Evolutionary conservation across 768 basidiomycete species (phyloP), one percentile per base, ranked within the genome.

Genomic region (Boletales sp.): DNA sequence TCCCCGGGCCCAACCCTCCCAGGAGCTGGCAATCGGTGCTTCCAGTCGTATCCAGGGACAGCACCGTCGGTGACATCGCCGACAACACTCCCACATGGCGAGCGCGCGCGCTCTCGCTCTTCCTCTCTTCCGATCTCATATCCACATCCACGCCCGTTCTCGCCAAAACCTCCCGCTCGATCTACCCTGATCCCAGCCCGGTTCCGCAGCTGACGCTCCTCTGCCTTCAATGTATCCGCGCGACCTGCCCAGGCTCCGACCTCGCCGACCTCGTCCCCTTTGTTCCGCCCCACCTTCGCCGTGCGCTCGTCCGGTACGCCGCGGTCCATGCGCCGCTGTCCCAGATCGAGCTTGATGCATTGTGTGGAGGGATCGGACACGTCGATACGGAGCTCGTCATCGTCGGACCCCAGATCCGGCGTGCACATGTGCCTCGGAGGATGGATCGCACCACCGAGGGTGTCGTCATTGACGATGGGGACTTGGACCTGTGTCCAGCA

Each of bases 341-440:
- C 5, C 71, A 64, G 45, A 60, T 68, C 18, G 76, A 78, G 48
- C 70, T 89, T 17, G 74, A 74, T 45, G 70, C 75, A 8, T 60
- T 88, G 5, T 75, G 77, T 47, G 72, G 72, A 31, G 69, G 73
- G 0, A 67, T 79, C 5, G 74, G 78, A 1, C 80, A 85, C 58
- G 73, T 75, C 4, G 78, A 80, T 45, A 81, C 84, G 1, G 88
- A 90, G 51, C 67, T 87, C 11, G 62, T 89, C 34, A 62, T 90
- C 19, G 74, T 87, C 24, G 84, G 83, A 13, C 83, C 82, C 0
- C 61, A 69, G 19, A 76, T 75, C 9, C 58, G 83, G 4, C 73
- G 67, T 15, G 72, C 74, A 35, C 72, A 75, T 43, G 63, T 74
- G 51, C 78, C 84, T 55, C 60, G 65, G 42, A 45, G 36, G n/a